These are phyloP conservation scores for Myriangium duriaei DNA, from an alignment of 2,329 filamentous ascomycete species.

Conservation along the genomic window DNA sequence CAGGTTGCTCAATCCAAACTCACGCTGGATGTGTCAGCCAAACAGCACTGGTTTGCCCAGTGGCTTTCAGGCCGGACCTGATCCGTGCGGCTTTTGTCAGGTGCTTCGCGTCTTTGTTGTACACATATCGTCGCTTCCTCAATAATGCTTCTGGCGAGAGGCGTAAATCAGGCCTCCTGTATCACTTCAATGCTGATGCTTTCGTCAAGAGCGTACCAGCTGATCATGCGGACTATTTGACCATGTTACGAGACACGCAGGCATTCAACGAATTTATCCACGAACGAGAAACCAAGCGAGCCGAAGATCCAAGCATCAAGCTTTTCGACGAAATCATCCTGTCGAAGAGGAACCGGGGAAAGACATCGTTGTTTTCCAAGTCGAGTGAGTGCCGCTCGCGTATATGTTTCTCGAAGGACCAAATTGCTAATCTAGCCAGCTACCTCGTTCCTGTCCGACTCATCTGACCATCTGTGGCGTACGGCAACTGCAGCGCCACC, in stretches of 20 bases:
- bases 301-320: conserved; percentile 53
- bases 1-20: conserved; percentile 43
- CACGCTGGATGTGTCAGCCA: conserved; percentile 48
- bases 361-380: conserved; percentile 52
- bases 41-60: conserved; percentile 53
- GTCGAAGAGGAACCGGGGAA: conserved; percentile 60
- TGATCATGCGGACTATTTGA: conserved; percentile 52
- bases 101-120: conserved; percentile 56
- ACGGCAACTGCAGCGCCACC: conserved; percentile 47
- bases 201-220: conserved; percentile 52
- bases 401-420: conserved; percentile 29
- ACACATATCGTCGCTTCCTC: conserved; percentile 55
- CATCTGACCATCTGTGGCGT: conserved; percentile 68
- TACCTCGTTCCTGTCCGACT: conserved; percentile 57
- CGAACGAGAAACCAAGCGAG: conserved; percentile 55
- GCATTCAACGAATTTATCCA: conserved; percentile 77
- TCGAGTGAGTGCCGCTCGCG: conserved; percentile 42
- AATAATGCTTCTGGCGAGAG: conserved; percentile 46
- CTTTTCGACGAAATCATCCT: conserved; percentile 78
- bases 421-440: conserved; percentile 12
- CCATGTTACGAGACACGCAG: conserved; percentile 49
- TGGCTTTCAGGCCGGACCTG: conserved; percentile 53
- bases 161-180: conserved; percentile 49
- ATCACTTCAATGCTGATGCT: conserved; percentile 54
- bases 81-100: conserved; percentile 55